phyloP scores from a whole-genome alignment of 169 alveolate genomes.

The Plasmodium relictum region DNA sequence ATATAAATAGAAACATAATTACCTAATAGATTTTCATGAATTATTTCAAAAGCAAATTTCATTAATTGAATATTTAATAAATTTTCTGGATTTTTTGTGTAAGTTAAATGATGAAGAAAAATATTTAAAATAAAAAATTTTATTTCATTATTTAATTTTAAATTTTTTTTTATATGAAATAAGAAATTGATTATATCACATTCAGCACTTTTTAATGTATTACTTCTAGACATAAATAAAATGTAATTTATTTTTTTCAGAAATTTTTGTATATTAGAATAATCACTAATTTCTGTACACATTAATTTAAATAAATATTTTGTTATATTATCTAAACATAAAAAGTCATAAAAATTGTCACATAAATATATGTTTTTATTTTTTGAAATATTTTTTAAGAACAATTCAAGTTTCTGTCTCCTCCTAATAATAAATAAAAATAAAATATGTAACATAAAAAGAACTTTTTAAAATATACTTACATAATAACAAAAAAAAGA shows the following conservation, averaged over 20 bases:
- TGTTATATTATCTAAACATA: slow-evolving; percentile 46
- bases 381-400: slow-evolving; percentile 16
- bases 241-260: slow-evolving; percentile 45
- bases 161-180: slow-evolving; percentile 22
- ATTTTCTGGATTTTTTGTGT: slow-evolving; percentile 49
- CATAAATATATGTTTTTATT: slow-evolving; percentile 36
- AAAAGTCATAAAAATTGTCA: slow-evolving; percentile 48
- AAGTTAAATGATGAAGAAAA: slow-evolving; percentile 57
- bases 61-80: slow-evolving; percentile 38
- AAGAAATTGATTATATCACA: slow-evolving; percentile 47
- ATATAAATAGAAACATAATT: neutral
- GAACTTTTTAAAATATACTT: neutral
- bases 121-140: slow-evolving; percentile 55
- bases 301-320: slow-evolving; percentile 40
- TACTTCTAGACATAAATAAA: slow-evolving; percentile 46
- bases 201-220: slow-evolving; percentile 58
- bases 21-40: slow-evolving; percentile 36
- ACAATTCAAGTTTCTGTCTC: slow-evolving; percentile 52
- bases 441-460: neutral
- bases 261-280: slow-evolving; percentile 3
- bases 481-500: neutral
- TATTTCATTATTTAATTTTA: slow-evolving; percentile 41
- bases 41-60: slow-evolving; percentile 56
- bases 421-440: slow-evolving; percentile 27
- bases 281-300: slow-evolving; percentile 29